Percentiles rank a stretch among this genome's conserved stretches.
Conservation (phyloP, 257 asterid species). For the Nicotiana knightiana region DNA sequence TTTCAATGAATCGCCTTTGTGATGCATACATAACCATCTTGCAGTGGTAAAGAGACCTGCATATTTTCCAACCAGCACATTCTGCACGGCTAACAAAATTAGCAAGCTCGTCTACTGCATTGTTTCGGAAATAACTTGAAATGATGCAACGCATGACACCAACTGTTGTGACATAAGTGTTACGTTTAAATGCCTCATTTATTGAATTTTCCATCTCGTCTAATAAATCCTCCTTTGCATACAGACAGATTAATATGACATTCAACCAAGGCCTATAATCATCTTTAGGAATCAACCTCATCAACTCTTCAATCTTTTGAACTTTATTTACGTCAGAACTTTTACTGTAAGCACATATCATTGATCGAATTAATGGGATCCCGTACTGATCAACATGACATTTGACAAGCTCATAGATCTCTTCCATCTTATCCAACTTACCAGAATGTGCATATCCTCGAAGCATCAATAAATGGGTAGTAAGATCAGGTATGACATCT, state of each 20-base stretch:
- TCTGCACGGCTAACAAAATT: slow-evolving; percentile 57
- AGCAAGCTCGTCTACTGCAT: slow-evolving; percentile 71
- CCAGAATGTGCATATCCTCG: slow-evolving; percentile 78
- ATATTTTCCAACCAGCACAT: slow-evolving; percentile 63
- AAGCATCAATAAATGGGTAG: slow-evolving; percentile 60
- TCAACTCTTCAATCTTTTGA: slow-evolving; percentile 51
- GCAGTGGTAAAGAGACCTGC: slow-evolving; percentile 79
- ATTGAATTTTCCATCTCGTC: slow-evolving; percentile 66
- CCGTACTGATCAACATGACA: slow-evolving; percentile 35
- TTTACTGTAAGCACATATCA: slow-evolving; percentile 66
- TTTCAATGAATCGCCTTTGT: slow-evolving; percentile 63
- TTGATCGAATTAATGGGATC: slow-evolving; percentile 42
- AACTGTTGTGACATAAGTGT: slow-evolving; percentile 31
- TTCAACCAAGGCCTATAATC: slow-evolving; percentile 71
- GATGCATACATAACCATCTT: slow-evolving; percentile 73
- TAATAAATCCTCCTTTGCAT: slow-evolving; percentile 62
- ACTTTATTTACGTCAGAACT: slow-evolving; percentile 52
- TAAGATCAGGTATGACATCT: slow-evolving; percentile 35
- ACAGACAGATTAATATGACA: slow-evolving; percentile 52
- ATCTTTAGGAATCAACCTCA: slow-evolving; percentile 43
- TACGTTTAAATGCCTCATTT: slow-evolving; percentile 51
- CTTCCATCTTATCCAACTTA: slow-evolving; percentile 75
- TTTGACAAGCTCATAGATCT: slow-evolving; percentile 46
- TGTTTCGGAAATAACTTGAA: slow-evolving; percentile 59
- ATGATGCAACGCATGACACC: slow-evolving; percentile 50